Evolutionary conservation across 139 green algal genomes (phyloP), one percentile per base, ranked within the genome.

Genomic region (Nannochloris sp.): DNA sequence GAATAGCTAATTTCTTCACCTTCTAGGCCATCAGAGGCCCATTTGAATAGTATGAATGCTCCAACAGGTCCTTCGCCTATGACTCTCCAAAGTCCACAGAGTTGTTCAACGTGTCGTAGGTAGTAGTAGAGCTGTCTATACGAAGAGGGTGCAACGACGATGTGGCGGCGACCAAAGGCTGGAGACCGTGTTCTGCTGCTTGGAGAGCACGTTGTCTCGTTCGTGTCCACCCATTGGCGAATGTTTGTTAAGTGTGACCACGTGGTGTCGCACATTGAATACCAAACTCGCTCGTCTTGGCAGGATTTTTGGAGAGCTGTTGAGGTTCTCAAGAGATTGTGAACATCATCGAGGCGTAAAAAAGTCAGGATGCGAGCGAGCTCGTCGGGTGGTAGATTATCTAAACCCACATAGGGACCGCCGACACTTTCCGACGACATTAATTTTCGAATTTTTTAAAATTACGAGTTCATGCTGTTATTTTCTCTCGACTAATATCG

Each of bases 201-300:
- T n/a, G n/a, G n/a, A n/a, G n/a, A n/a, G n/a, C n/a, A n/a, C n/a
- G n/a, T n/a, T n/a, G n/a, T n/a, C n/a, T n/a, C n/a, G n/a, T n/a
- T n/a, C n/a, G n/a, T n/a, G n/a, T n/a, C 45, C 27, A 61, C 25
- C 70, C 70, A 77, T 32, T 29, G 54, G 25, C 44, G 39, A 19
- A 65, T 12, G 14, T 67, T 35, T 12, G 70, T 77, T 32, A 44
- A 2, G 1, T 23, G 13, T 12, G 54, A 61, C 70, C 70, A 77
- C 19, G 30, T 45, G 3, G 39, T 13, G 4, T 19, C 24, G 31
- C 70, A 77, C n/a, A 77, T 23, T 3, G 23, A 37, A 31, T 58
- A 24, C 70, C 70, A 77, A 13, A 77, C 38, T 3, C 61, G 34
- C 5, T 76, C 69, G 29, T 77, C 63, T n/a, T 65, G n/a, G 30